Evolutionary conservation across 2,329 filamentous ascomycete genomes (phyloP).

Genomic region (Colletotrichum destructivum): DNA sequence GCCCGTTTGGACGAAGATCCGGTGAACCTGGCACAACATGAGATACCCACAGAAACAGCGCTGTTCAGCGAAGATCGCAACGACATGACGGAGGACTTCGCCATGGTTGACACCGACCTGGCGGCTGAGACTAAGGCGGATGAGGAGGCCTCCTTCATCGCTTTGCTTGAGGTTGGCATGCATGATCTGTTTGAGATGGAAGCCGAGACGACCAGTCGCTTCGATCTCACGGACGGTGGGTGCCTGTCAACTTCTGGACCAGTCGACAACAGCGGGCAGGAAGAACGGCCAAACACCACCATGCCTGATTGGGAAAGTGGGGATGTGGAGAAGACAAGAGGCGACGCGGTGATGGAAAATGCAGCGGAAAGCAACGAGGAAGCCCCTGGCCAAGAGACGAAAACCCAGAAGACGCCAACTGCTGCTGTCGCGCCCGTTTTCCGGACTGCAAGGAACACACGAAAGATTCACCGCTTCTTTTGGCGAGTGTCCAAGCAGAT

Average conservation of each 20-base stretch:
- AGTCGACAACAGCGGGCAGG: slow-evolving; percentile 6
- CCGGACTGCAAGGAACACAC: not conserved
- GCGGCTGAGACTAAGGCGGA: not conserved
- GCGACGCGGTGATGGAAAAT: not conserved
- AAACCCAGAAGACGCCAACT: not conserved
- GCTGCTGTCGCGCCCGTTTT: not conserved
- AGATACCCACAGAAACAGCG: not conserved
- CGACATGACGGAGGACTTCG: not conserved
- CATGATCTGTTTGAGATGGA: slow-evolving; percentile 7
- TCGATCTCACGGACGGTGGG: not conserved
- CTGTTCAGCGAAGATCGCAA: not conserved
- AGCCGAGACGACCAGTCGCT: not conserved
- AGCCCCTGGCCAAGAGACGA: not conserved
- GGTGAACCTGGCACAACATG: not conserved
- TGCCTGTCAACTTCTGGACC: not conserved
- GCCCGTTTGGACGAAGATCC: not conserved
- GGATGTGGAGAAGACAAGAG: not conserved
- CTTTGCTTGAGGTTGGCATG: slow-evolving; percentile 12
- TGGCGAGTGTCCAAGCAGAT: not conserved
- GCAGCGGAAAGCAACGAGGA: too few species aligned
- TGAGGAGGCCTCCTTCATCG: not conserved
- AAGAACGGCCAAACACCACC: not conserved
- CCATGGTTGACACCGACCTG: not conserved
- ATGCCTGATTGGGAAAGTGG: not conserved
- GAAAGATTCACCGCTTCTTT: slow-evolving; percentile 11